phyloP scores from a whole-genome alignment of 108 stramenopile species.

The Fistulifera solaris region DNA sequence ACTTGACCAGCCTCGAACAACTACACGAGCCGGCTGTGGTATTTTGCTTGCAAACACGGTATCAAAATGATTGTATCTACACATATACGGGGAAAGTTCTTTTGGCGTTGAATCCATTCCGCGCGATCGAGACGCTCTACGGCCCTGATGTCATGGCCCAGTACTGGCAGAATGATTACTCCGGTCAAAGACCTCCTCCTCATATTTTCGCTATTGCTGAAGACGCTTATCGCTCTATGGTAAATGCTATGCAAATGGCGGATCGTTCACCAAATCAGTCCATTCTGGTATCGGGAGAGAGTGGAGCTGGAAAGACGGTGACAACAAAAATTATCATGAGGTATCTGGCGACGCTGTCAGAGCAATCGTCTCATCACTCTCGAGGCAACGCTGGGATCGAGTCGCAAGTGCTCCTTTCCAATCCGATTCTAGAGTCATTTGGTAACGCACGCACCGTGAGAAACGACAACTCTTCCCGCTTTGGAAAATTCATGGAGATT shows the following conservation, averaged over 20 bases:
- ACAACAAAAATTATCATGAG: slow-evolving; percentile 96
- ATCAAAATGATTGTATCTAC: slow-evolving; percentile 75
- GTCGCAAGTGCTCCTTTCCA: slow-evolving; percentile 82
- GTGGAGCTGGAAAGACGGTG: slow-evolving; percentile 97
- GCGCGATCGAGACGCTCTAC: slow-evolving; percentile 47
- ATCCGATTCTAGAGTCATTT: slow-evolving; percentile 95
- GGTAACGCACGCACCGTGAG: slow-evolving; percentile 90
- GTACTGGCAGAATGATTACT: slow-evolving; percentile 51
- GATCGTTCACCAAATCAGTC: slow-evolving; percentile 29
- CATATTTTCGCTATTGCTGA: slow-evolving; percentile 94
- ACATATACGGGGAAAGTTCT: slow-evolving; percentile 90
- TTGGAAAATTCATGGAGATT: slow-evolving; percentile 94
- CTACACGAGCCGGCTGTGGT: slow-evolving; percentile 82
- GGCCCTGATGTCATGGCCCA: slow-evolving; percentile 55
- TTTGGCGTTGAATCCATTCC: slow-evolving; percentile 93
- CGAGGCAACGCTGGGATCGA: slow-evolving; percentile 41
- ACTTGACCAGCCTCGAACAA: slow-evolving; percentile 65
- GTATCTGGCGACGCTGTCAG: slow-evolving; percentile 76
- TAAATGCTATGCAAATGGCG: slow-evolving; percentile 20
- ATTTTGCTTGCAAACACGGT: slow-evolving; percentile 73
- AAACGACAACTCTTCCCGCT: slow-evolving; percentile 81
- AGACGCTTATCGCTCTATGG: slow-evolving; percentile 84
- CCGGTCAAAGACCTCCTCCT: slow-evolving; percentile 50
- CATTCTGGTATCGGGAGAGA: slow-evolving; percentile 83
- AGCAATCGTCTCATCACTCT: slow-evolving; percentile 27